Base-by-base conservation (phyloP, 129 eudicot genomes). In the Lactuca sativa region DNA sequence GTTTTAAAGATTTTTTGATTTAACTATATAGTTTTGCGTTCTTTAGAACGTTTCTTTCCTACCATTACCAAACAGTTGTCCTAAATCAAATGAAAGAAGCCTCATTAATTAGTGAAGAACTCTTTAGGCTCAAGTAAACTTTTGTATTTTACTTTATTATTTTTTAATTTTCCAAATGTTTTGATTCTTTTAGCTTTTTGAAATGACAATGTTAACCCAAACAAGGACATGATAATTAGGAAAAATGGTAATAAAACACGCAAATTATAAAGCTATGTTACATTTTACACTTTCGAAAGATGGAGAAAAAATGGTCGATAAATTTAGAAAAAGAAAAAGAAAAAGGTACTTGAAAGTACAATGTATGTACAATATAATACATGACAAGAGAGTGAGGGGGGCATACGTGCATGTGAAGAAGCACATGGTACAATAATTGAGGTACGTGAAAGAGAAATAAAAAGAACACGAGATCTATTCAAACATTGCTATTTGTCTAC, bases 321-420 rank as follows among this genome's bases (percentile, higher is more conserved):
- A 15, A n/a, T 34, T 53, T 54, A 34, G 61, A 41, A 37, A 53
- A 31, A 34, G 8, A 17, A 7, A 36, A 48, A 38, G 37, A 61
- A 65, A 37, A 44, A 17, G 64, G 95, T 87, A 87, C 95, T 66
- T 70, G 85, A 82, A 86, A 86, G 96, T 89, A 89, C 96, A 83
- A 71, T 79, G 92, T 49, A 87, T 84, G 85, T 66, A 84, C 86
- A 63, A 17, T 53, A 47, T 47, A 10, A 47, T 11, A 69, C 53
- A 67, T 75, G 56, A 74, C 44, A 78, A 58, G 70, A 52, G 73
- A 56, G 73, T 66, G 48, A 67, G 56, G 69, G 38, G 73, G 68
- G 75, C 69, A 75, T 75, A 73, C 77, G 75, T 81, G 83, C 89
- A 84, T 84, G 89, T 84, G 89, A 34, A 61, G 47, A 80, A 73